A percentile compares a stretch with the other conserved stretches of the same genome.
Conservation (phyloP, 2,329 filamentous ascomycete species). For the Colletotrichum spaethianum region DNA sequence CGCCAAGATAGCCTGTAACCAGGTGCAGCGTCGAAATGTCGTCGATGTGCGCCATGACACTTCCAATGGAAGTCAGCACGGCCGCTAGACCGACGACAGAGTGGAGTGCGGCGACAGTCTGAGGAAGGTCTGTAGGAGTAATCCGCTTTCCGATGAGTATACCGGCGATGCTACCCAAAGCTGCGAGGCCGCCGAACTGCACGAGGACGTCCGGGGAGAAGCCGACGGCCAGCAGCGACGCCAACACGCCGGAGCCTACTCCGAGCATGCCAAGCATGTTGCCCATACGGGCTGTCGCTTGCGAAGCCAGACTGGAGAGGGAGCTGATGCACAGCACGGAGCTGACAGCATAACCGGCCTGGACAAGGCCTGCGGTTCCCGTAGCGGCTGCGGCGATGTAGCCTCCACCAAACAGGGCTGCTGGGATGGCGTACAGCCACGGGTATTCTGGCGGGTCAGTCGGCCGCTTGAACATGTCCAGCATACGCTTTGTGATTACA, state of each 20-base stretch:
- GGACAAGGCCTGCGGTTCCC: conserved; percentile 86
- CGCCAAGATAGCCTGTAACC: conserved; percentile 88
- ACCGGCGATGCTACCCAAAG: conserved; percentile 77
- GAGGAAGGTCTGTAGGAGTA: conserved; percentile 88
- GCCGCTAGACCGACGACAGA: conserved; percentile 92
- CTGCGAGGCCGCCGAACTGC: conserved; percentile 84
- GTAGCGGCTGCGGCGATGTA: conserved; percentile 85
- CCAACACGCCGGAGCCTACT: conserved; percentile 85
- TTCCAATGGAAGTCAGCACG: conserved; percentile 89
- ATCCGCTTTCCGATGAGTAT: conserved; percentile 87
- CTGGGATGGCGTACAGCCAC: conserved; percentile 87
- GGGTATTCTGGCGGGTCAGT: conserved; percentile 91
- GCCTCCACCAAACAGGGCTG: conserved; percentile 82
- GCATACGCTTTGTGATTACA: conserved; percentile 92
- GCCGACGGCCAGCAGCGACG: conserved; percentile 85
- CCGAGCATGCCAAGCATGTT: conserved; percentile 91
- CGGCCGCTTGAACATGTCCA: conserved; percentile 90
- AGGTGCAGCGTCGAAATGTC: conserved; percentile 84
- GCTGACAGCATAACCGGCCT: conserved; percentile 89
- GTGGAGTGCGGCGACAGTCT: conserved; percentile 90
- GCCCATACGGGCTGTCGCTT: conserved; percentile 85
- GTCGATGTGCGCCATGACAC: conserved; percentile 71
- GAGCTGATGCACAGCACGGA: conserved; percentile 89
- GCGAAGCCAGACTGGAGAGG: conserved; percentile 84
- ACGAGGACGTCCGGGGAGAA: conserved; percentile 84